A percentile compares a stretch with the other conserved stretches of the same genome.
Conservation (phyloP, 2,329 filamentous ascomycete species). For the Microsporum audouinii region DNA sequence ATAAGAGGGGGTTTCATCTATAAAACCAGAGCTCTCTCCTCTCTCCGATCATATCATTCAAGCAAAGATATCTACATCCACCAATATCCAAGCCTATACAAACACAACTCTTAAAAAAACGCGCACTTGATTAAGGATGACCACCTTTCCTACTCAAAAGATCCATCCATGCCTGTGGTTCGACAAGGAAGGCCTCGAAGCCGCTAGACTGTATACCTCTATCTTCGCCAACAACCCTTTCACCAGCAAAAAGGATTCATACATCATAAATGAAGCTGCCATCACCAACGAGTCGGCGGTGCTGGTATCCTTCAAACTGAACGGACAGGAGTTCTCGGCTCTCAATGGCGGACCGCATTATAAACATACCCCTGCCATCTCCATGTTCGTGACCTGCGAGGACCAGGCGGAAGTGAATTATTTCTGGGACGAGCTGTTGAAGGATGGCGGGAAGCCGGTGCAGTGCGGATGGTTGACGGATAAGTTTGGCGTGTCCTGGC, state of each 20-base stretch:
- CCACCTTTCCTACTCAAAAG: constrained; percentile 9
- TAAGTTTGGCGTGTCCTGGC: constrained; percentile 39
- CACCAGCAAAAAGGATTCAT: not conserved
- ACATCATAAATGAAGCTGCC: not conserved
- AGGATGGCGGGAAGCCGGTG: constrained; percentile 29
- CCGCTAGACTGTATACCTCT: constrained; percentile 17
- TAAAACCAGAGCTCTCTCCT: not conserved
- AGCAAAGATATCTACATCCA: not conserved
- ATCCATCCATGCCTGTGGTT: constrained; percentile 19
- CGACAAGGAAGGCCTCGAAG: constrained; percentile 18
- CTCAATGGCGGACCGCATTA: constrained; percentile 37
- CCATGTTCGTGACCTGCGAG: constrained; percentile 37
- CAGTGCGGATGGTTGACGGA: constrained; percentile 40
- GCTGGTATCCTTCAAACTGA: constrained; percentile 31
- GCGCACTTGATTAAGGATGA: not conserved
- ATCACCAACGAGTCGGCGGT: constrained; percentile 24
- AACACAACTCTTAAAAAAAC: not conserved
- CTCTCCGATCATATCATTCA: not conserved
- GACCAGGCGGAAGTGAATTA: constrained; percentile 40
- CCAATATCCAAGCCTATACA: not conserved
- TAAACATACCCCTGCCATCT: constrained; percentile 33
- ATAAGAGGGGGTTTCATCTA: not conserved
- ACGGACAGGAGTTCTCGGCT: constrained; percentile 31
- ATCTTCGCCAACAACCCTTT: constrained; percentile 13
- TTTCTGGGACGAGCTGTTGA: constrained; percentile 34